Conservation (phyloP, 1,284 basidiomycete genomes). For the Papiliotrema fonsecae region DNA sequence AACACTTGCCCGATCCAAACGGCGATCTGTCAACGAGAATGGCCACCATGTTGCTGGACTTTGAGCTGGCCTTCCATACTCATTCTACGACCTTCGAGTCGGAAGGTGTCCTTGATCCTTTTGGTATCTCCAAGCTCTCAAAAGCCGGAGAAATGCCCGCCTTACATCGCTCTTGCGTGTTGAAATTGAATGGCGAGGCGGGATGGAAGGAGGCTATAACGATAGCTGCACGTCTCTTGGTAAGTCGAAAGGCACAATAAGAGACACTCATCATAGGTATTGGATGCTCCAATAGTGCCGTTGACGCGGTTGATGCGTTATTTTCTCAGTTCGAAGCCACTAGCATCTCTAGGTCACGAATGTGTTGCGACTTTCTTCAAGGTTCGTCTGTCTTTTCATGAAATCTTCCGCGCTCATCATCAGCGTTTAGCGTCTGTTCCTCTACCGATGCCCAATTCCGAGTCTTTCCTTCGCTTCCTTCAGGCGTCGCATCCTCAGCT, state of each 20-base stretch:
- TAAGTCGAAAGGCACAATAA: background rate
- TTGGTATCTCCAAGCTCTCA: background rate
- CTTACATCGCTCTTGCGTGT: background rate
- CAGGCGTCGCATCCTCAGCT: conserved; percentile 53
- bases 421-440: conserved; percentile 10
- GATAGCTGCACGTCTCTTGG: too few relatives aligned
- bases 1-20: conserved; percentile 16
- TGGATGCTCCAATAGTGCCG: background rate
- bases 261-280: background rate
- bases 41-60: conserved; percentile 16
- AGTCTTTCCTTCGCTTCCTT: conserved; percentile 26
- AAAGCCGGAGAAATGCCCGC: background rate
- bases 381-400: background rate
- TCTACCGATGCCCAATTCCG: conserved; percentile 5
- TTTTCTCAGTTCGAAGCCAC: background rate
- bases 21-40: conserved; percentile 9
- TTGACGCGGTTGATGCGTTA: background rate
- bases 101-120: background rate
- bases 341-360: background rate
- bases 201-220: too few relatives aligned
- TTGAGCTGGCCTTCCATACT: conserved; percentile 14
- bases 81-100: too few relatives aligned
- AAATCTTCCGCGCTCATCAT: background rate
- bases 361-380: background rate
- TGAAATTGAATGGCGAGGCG: too few relatives aligned